Evolutionary conservation across 441 rosid genomes (phyloP).

Genomic region (Arabidopsis lyrata): DNA sequence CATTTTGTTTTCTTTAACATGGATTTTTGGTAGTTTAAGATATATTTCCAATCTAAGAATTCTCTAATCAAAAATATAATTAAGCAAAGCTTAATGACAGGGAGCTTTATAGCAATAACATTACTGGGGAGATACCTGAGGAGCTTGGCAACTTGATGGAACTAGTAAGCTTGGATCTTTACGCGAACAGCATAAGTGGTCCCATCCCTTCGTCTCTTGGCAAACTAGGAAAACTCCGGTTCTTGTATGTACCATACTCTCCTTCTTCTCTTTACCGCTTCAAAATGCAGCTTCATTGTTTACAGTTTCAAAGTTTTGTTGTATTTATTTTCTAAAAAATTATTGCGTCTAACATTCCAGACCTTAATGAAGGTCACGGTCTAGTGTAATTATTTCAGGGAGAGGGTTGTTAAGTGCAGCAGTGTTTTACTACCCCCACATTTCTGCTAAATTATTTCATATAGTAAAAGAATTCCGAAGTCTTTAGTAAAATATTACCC

Average conservation of each 20-base stretch:
- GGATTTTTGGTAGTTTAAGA: not conserved
- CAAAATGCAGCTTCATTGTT: not conserved
- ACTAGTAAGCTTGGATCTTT: conserved; percentile 96
- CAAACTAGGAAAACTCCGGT: conserved; percentile 69
- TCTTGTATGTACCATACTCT: conserved; percentile 64
- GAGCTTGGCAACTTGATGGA: conserved; percentile 81
- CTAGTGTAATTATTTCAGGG: not conserved
- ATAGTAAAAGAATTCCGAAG: not conserved
- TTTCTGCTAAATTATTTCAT: too few species aligned
- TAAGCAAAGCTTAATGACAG: conserved; percentile 56
- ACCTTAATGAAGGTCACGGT: not conserved
- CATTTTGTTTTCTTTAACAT: not conserved
- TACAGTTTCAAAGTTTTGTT: not conserved
- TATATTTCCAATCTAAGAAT: not conserved
- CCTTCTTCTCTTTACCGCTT: not conserved
- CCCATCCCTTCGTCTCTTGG: conserved; percentile 73
- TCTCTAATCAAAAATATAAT: not conserved
- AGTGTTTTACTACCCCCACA: not conserved
- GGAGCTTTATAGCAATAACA: conserved; percentile 92
- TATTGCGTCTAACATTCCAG: not conserved
- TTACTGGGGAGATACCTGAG: conserved; percentile 77
- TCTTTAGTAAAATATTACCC: not conserved
- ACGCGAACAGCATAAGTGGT: conserved; percentile 71
- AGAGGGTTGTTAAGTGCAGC: not conserved
- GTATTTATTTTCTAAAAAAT: not conserved